phyloP scores from a whole-genome alignment of 2,329 filamentous ascomycete species.

The Raffaelea albimanens region DNA sequence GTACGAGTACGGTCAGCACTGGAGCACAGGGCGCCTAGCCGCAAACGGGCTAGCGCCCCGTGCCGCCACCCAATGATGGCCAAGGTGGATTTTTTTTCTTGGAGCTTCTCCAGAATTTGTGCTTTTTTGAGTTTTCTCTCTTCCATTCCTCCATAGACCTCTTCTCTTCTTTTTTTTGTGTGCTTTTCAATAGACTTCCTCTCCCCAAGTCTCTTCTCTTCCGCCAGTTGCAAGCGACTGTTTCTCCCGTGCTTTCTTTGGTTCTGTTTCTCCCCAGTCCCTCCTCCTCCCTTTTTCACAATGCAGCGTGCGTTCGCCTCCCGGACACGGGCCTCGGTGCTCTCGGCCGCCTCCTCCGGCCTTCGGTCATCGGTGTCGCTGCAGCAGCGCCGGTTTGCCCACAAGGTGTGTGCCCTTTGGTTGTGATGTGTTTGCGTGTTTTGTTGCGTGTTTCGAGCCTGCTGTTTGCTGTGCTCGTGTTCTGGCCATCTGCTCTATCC shows the following conservation, averaged over 20 bases:
- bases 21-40: constrained; percentile 4
- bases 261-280: not conserved
- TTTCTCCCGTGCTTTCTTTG: too few relatives aligned
- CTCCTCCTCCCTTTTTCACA: constrained; percentile 26
- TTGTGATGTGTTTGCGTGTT: too few relatives aligned
- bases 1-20: not conserved
- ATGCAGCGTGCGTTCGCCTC: constrained; percentile 97
- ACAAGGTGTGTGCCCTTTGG: constrained; percentile 62
- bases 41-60: not conserved
- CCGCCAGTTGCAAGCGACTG: too few relatives aligned
- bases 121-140: not conserved
- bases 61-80: constrained; percentile 3
- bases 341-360: constrained; percentile 51
- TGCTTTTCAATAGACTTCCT: not conserved
- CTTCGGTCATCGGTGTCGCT: constrained; percentile 53
- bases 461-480: too few relatives aligned
- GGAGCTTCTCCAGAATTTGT: constrained; percentile 7
- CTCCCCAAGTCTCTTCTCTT: not conserved
- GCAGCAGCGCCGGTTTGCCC: constrained; percentile 90
- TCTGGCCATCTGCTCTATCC: too few relatives aligned
- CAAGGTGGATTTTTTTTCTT: constrained; percentile 9
- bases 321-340: constrained; percentile 67
- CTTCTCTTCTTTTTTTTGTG: constrained; percentile 2
- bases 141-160: constrained; percentile 1
- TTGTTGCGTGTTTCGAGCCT: not conserved